These are phyloP conservation scores for Fusarium hainanense DNA, from an alignment of 2,329 filamentous ascomycete genomes.

Conservation along the genomic window DNA sequence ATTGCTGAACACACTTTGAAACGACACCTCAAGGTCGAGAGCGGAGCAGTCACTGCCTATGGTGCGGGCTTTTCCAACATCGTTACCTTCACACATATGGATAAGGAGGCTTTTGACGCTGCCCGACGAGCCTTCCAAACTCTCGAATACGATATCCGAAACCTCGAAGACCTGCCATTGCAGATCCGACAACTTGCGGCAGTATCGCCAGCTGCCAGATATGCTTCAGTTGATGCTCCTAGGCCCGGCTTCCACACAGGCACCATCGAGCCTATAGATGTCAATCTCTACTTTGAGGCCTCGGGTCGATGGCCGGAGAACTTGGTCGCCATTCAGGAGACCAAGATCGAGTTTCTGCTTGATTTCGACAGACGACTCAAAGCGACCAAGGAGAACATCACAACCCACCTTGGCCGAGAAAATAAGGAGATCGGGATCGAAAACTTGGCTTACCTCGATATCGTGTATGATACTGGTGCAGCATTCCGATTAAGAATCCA, in stretches of 20 bases:
- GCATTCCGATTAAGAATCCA: slow-evolving; percentile 88
- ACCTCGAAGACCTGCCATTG: slow-evolving; percentile 85
- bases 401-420: slow-evolving; percentile 81
- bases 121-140: slow-evolving; percentile 76
- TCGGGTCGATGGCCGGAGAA: slow-evolving; percentile 96
- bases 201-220: slow-evolving; percentile 78
- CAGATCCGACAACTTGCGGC: slow-evolving; percentile 83
- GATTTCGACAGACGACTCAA: slow-evolving; percentile 78
- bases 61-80: slow-evolving; percentile 63
- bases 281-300: slow-evolving; percentile 90
- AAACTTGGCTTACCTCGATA: slow-evolving; percentile 85
- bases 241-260: slow-evolving; percentile 57
- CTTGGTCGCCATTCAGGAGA: slow-evolving; percentile 88
- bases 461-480: slow-evolving; percentile 77
- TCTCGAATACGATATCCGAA: slow-evolving; percentile 81
- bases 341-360: slow-evolving; percentile 90
- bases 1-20: slow-evolving; percentile 79
- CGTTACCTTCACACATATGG: slow-evolving; percentile 59
- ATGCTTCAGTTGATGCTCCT: slow-evolving; percentile 67
- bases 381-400: slow-evolving; percentile 68
- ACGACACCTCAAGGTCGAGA: slow-evolving; percentile 72
- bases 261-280: slow-evolving; percentile 71
- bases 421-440: slow-evolving; percentile 74
- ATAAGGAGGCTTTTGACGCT: slow-evolving; percentile 72
- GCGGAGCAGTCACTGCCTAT: slow-evolving; percentile 63